Percentiles rank a stretch among this genome's conserved stretches.
phyloP scores from a whole-genome alignment of 176 grass and related monocot genomes.

The Carex scoparia region DNA sequence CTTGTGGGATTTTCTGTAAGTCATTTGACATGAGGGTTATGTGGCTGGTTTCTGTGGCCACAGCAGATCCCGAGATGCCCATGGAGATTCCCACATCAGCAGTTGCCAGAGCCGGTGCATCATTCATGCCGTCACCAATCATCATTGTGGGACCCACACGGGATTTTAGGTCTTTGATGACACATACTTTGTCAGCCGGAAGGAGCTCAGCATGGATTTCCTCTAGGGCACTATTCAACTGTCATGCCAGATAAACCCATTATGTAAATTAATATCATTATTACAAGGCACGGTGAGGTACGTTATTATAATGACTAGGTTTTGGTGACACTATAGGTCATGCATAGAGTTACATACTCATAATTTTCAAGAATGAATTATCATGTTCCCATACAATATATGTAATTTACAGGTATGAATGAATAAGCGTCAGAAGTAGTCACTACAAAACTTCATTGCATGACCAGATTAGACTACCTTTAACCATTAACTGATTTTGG shows the following conservation, averaged over 20 bases:
- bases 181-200: conserved; percentile 54
- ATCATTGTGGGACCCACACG: conserved; percentile 42
- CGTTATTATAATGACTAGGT: background rate
- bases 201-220: conserved; percentile 58
- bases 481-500: background rate
- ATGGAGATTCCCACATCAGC: conserved; percentile 63
- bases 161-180: conserved; percentile 29
- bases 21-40: conserved; percentile 70
- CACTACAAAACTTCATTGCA: no score
- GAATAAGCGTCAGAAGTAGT: background rate
- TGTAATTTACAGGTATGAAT: background rate
- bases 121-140: conserved; percentile 83
- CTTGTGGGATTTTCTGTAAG: conserved; percentile 41
- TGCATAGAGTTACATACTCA: background rate
- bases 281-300: background rate
- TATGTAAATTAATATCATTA: background rate
- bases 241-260: background rate
- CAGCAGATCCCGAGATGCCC: conserved; percentile 56
- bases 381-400: background rate
- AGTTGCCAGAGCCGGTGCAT: conserved; percentile 57
- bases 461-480: background rate
- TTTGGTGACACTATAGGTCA: background rate
- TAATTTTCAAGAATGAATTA: background rate
- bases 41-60: conserved; percentile 65
- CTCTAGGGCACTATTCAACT: conserved; percentile 34